A percentile compares a stretch with the other conserved stretches of the same genome.
These are phyloP conservation scores for Candida pseudoglaebosa DNA, from an alignment of 805 yeast genomes.

Conservation along the genomic window DNA sequence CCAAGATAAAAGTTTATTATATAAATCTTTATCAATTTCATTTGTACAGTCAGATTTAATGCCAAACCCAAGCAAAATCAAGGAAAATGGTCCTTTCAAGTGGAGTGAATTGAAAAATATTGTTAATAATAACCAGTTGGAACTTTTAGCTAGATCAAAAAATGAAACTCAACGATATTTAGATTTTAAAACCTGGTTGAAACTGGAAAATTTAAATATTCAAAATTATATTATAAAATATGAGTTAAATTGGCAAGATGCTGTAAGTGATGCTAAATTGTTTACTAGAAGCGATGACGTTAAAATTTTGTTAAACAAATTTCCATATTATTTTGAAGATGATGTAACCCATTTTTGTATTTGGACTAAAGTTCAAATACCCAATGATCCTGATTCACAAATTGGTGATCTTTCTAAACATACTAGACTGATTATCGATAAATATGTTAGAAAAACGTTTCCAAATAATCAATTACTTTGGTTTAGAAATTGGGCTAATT, in stretches of 20 bases:
- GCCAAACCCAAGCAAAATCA: conserved; percentile 33
- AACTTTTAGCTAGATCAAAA: conserved; percentile 46
- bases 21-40: conserved; percentile 11
- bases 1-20: conserved; percentile 1
- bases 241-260: conserved; percentile 48
- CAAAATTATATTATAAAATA: conserved; percentile 45
- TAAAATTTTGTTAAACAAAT: conserved; percentile 51
- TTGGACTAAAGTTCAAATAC: conserved; percentile 62
- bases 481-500: conserved; percentile 69
- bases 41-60: conserved; percentile 28
- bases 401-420: conserved; percentile 48
- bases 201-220: conserved; percentile 32
- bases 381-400: conserved; percentile 45
- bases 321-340: conserved; percentile 59
- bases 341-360: conserved; percentile 56
- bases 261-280: conserved; percentile 31
- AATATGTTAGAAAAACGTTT: conserved; percentile 47
- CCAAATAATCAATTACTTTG: conserved; percentile 44
- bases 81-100: conserved; percentile 33
- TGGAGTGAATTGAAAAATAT: conserved; percentile 44
- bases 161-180: conserved; percentile 42
- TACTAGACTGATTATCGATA: conserved; percentile 40
- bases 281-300: conserved; percentile 41
- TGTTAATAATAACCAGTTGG: conserved; percentile 40
- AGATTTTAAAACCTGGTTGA: conserved; percentile 41